Percentiles rank a stretch among this genome's conserved stretches.
Evolutionary conservation across 2,329 filamentous ascomycete genomes (phyloP).

Genomic region (Fusarium keratoplasticum): DNA sequence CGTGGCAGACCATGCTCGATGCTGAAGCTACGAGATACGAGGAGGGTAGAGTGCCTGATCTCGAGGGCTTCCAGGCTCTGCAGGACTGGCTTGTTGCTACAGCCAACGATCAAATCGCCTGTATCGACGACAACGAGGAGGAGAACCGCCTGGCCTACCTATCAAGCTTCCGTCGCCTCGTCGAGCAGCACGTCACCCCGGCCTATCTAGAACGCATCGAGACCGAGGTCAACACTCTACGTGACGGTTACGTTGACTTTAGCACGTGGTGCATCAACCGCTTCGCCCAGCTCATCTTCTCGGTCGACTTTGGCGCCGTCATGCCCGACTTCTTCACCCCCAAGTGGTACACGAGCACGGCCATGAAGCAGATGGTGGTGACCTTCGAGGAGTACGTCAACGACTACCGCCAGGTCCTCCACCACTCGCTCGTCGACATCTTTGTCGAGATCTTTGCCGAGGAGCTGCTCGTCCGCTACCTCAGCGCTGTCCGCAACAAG

Average conservation of each 20-base stretch:
- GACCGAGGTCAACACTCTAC: conserved; percentile 78
- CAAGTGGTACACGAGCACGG: conserved; percentile 86
- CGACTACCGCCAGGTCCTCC: conserved; percentile 87
- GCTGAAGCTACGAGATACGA: conserved; percentile 85
- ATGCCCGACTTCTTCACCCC: conserved; percentile 91
- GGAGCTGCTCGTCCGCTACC: conserved; percentile 88
- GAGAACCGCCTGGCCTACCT: conserved; percentile 83
- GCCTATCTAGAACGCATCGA: conserved; percentile 82
- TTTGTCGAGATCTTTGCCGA: conserved; percentile 94
- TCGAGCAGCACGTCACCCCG: conserved; percentile 82
- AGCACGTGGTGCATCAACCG: conserved; percentile 91
- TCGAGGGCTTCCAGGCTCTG: conserved; percentile 79
- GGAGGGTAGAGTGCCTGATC: conserved; percentile 61
- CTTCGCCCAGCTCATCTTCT: conserved; percentile 89
- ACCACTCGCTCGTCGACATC: conserved; percentile 89
- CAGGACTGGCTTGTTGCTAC: conserved; percentile 98
- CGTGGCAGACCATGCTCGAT: conserved; percentile 90
- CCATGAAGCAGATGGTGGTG: conserved; percentile 92
- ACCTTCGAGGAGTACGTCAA: conserved; percentile 95
- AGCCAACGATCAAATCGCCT: conserved; percentile 98
- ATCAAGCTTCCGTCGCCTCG: conserved; percentile 85
- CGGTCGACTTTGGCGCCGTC: conserved; percentile 86
- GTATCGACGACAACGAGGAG: conserved; percentile 91
- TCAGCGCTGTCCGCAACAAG: conserved; percentile 87
- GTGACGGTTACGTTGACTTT: conserved; percentile 94